phyloP scores from a whole-genome alignment of 352 stramenopile genomes.

The Achlya hypogyna region DNA sequence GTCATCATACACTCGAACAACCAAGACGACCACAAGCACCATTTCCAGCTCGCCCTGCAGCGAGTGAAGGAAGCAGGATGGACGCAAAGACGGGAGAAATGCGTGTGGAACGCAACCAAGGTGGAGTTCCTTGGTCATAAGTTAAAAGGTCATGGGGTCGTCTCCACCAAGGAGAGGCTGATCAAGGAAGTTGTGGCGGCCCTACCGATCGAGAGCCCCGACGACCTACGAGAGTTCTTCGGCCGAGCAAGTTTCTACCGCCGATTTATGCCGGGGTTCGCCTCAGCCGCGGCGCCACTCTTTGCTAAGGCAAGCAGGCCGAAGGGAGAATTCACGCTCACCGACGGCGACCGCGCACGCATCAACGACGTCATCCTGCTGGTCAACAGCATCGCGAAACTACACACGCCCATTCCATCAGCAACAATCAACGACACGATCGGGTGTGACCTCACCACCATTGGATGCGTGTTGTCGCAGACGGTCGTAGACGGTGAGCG shows the following conservation, averaged over 20 bases:
- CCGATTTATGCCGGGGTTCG: background rate
- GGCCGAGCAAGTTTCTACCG: background rate
- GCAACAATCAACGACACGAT: background rate
- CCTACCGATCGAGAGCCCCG: background rate
- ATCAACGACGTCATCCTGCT: background rate
- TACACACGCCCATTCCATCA: background rate
- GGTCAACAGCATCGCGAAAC: background rate
- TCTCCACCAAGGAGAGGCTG: background rate
- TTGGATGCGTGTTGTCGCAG: background rate
- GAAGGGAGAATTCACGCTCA: background rate
- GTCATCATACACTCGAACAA: background rate
- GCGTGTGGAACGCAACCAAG: background rate
- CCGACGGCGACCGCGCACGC: background rate
- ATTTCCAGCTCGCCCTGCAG: background rate
- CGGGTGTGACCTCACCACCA: background rate
- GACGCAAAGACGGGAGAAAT: background rate
- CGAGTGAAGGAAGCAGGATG: background rate
- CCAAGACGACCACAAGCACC: background rate
- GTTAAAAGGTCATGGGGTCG: background rate
- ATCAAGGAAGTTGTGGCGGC: background rate
- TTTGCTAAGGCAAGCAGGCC: background rate
- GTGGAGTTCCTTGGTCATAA: background rate
- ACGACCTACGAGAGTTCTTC: background rate
- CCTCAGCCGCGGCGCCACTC: background rate
- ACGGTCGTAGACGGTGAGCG: background rate